Conservation (phyloP, 2,329 filamentous ascomycete genomes). For the Fusarium papillatum region DNA sequence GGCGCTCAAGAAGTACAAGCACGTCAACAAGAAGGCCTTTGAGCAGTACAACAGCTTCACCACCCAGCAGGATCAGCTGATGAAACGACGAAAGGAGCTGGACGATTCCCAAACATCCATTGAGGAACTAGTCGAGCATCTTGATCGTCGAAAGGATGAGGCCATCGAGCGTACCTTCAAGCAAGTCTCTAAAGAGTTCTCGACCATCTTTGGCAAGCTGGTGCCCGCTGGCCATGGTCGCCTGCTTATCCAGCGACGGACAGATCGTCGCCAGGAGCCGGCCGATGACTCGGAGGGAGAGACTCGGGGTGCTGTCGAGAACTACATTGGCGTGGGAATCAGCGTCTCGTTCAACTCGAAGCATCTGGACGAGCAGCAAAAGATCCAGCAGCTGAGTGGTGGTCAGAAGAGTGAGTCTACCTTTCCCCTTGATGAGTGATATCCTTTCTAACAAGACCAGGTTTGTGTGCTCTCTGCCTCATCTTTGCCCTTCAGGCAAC, state of each 20-base stretch:
- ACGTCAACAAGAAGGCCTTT: slow-evolving; percentile 99
- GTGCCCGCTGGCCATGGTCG: slow-evolving; percentile 94
- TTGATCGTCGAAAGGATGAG: slow-evolving; percentile 97
- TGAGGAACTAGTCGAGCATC: slow-evolving; percentile 89
- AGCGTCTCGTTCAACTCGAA: slow-evolving; percentile 99
- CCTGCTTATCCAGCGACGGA: slow-evolving; percentile 92
- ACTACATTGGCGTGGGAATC: slow-evolving; percentile 96
- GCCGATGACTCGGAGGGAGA: slow-evolving; percentile 75
- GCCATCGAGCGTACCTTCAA: slow-evolving; percentile 99
- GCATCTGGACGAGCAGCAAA: slow-evolving; percentile 94
- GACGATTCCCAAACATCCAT: slow-evolving; percentile 90
- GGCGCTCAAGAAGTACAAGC: slow-evolving; percentile 93
- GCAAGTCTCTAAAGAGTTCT: slow-evolving; percentile 95
- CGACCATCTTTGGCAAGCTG: slow-evolving; percentile 92
- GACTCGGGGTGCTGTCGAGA: slow-evolving; percentile 83
- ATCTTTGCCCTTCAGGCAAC: slow-evolving; percentile 99
- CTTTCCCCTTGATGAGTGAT: not conserved
- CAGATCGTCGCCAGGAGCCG: slow-evolving; percentile 75
- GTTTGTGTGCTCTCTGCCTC: slow-evolving; percentile 94
- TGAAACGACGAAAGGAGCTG: slow-evolving; percentile 87
- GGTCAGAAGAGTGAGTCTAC: slow-evolving; percentile 91
- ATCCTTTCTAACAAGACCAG: slow-evolving; percentile 55
- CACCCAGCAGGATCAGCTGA: slow-evolving; percentile 88
- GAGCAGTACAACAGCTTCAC: slow-evolving; percentile 99
- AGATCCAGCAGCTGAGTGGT: slow-evolving; percentile 96